Base-by-base conservation (phyloP, 2,329 filamentous ascomycete genomes). In the Fusarium brachygibbosum region DNA sequence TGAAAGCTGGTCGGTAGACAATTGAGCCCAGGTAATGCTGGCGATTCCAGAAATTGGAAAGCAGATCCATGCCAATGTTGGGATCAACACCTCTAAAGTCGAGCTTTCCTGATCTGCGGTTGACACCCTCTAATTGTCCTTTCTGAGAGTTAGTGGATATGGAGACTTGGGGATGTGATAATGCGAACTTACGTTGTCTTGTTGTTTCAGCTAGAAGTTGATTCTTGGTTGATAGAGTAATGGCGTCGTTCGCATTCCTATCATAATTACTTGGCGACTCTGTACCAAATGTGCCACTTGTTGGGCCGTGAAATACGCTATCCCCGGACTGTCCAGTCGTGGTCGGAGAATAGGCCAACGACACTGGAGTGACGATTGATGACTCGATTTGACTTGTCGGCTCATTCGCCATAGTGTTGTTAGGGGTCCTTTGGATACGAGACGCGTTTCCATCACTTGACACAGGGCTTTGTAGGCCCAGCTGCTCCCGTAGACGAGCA, bases 21-120 rank as follows among this genome's bases (percentile, higher is more conserved):
- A 25, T 25, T 5, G 23, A 25, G 23, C 23, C 23, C 42, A 86
- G 80, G 53, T 85, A 80, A 52, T 86, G 83, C 49, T 87, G 85
- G 8, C 85, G 81, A 66, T 84, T 87, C 84, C 85, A 87, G 55
- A 86, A 83, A 0, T 87, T 72, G 1, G 79, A 78, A 0, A 88
- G 75, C 4, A 88, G 72, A 32, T 86, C 81, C 77, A 85, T 82
- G 5, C 81, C 85, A 6, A 87, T 60, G 4, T 86, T 81, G 0
- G 84, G 80, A 21, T 84, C 81, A 0, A 44, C 5, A 3, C 12
- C 41, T 23, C 51, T 7, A 4, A 67, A 67, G 1, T 44, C 3
- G 1, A 67, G 50, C 5, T 51, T 66, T 19, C 57, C 19, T 2
- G 31, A 31, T 35, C 42, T 57, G 5, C 34, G 32, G 4, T 67